Base-by-base conservation (phyloP, 2,329 filamentous ascomycete genomes). In the Penicillium sp. region DNA sequence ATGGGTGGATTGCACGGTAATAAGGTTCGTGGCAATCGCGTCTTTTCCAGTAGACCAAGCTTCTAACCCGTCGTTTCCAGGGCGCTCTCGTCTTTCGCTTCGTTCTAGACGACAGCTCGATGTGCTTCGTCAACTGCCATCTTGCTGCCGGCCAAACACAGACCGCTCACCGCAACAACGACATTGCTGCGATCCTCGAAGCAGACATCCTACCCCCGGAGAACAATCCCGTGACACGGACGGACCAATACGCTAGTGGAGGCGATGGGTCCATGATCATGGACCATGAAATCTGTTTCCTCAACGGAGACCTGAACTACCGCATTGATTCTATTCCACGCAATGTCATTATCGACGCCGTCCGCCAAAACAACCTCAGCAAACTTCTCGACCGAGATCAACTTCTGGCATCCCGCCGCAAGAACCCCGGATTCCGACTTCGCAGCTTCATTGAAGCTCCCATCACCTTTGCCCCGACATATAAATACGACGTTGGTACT, bases 81-180 rank as follows among this genome's bases (percentile, higher is more conserved):
- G 93, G 93, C 52, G 93, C 90, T 16, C 80, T 97, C 28, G 79
- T 95, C 28, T 79, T 96, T 31, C 87, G 93, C n/a, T 95, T 98
- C 69, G 78, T 90, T 59, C 72, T 98, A 2, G 93, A 98, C 62
- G 90, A 98, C 67, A 93, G 85, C 41, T 96, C 91, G 1, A 70
- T 98, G 28, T 98, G 93, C 71, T 91, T 98, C 69, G 80, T 97
- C 71, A 98, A 98, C 65, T 98, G 93, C 66, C 93, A 98, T 79
- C 74, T 98, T 49, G 93, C 93, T 14, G 93, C 93, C 0, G 93
- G 93, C 0, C 93, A 98, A 68, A 84, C 86, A 0, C 87, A 95
- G 49, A 95, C 91, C 0, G 86, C 86, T 47, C 83, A 90, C 59
- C 87, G 93, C 6, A 95, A 98, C 70, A 93, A 89, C 59, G 93